phyloP scores from a whole-genome alignment of 352 stramenopile genomes.

The Pilasporangium apinafurcum region DNA sequence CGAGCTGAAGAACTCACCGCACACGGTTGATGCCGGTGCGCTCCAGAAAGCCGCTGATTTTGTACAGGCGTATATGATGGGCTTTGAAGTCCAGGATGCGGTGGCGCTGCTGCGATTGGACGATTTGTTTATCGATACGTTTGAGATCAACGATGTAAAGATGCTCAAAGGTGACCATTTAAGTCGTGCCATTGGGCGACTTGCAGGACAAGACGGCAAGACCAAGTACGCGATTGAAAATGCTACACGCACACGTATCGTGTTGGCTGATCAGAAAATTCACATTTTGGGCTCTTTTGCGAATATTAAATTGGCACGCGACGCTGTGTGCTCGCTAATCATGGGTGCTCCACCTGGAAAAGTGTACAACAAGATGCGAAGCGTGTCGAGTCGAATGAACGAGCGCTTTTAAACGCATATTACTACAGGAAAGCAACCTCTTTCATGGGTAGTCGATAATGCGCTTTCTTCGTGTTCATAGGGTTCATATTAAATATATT shows the following conservation, averaged over 20 bases:
- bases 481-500: too few species aligned
- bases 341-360: conserved; percentile 98
- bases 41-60: conserved; percentile 98
- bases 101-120: conserved; percentile 98
- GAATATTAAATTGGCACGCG: conserved; percentile 98
- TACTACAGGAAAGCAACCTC: conserved; percentile 1
- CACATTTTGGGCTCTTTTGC: conserved; percentile 98
- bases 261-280: conserved; percentile 97
- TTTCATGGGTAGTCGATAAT: too few species aligned
- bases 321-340: conserved; percentile 87
- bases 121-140: conserved; percentile 98
- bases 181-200: conserved; percentile 96
- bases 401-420: conserved; percentile 90
- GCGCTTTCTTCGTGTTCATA: too few species aligned
- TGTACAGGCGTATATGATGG: conserved; percentile 98
- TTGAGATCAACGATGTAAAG: conserved; percentile 97
- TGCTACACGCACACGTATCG: conserved; percentile 97
- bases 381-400: conserved; percentile 98
- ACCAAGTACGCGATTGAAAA: conserved; percentile 99
- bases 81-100: conserved; percentile 97
- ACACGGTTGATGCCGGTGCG: conserved; percentile 91
- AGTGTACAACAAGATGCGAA: conserved; percentile 99
- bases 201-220: conserved; percentile 99
- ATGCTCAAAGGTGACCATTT: conserved; percentile 98
- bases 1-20: conserved; percentile 94